These are phyloP conservation scores for Rhododendron kiyosumense DNA, from an alignment of 148 eudicot genomes.

Conservation along the genomic window DNA sequence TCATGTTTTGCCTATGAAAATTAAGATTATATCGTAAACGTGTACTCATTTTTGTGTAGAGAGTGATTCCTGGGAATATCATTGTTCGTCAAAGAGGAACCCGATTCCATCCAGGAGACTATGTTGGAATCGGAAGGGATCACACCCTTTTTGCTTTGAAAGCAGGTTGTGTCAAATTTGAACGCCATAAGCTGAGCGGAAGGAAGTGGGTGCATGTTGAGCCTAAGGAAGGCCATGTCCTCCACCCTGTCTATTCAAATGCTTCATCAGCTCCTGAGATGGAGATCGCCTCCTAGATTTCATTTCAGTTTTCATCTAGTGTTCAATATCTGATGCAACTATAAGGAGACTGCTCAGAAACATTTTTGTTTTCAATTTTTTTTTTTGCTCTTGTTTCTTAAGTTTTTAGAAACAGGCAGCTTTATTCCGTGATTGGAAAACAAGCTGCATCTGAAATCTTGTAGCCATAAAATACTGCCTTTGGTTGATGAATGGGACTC, in stretches of 20 bases:
- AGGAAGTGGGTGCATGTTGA: conserved; percentile 92
- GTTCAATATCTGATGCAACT: not conserved
- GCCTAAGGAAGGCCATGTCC: conserved; percentile 73
- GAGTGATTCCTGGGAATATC: conserved; percentile 82
- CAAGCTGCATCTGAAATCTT: no score
- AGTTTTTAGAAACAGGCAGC: not conserved
- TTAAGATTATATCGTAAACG: not conserved
- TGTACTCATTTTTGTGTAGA: conserved; percentile 30
- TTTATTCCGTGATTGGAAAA: not conserved
- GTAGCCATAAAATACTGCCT: not conserved
- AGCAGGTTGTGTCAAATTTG: conserved; percentile 82
- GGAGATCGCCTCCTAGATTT: conserved; percentile 22
- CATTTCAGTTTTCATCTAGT: not conserved
- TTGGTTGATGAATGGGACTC: not conserved
- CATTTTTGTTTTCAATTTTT: not conserved
- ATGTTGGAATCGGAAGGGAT: conserved; percentile 90
- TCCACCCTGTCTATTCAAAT: conserved; percentile 70
- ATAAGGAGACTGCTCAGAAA: not conserved
- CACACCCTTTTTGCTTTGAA: conserved; percentile 82
- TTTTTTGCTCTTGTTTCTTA: not conserved
- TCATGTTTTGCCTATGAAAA: not conserved
- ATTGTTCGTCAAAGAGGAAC: conserved; percentile 82
- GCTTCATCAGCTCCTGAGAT: conserved; percentile 17
- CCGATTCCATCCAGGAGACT: conserved; percentile 72
- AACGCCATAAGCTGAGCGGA: conserved; percentile 65